Evolutionary conservation across 2,329 filamentous ascomycete species (phyloP), one percentile per base, ranked within the genome.

Genomic region (Trichoderma gracile): DNA sequence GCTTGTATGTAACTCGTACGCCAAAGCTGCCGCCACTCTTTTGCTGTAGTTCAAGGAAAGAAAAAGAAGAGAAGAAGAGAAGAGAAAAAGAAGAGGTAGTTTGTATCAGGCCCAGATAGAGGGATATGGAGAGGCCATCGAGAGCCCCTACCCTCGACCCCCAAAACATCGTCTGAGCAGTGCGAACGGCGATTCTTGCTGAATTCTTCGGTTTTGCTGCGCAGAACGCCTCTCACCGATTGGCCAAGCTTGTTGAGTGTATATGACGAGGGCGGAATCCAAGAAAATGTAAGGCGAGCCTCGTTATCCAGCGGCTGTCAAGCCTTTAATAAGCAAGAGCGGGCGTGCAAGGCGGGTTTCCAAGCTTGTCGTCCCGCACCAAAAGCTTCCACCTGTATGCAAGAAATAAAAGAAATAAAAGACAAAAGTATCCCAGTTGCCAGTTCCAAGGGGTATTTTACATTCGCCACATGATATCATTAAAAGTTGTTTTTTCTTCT

Each of bases 161-260:
- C 63, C 54, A 38, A 38, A 2, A 38, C 12, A 27, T 25, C 46
- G 27, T 60, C 50, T 47, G 25, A 40, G 40, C 23, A 27, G 54
- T 25, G 52, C 17, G n/a, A 57, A 66, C 55, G 65, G 61, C 50
- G 38, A 23, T 53, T 46, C 58, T 46, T 52, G 45, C n/a, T 45
- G 47, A 12, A 9, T 50, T 45, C 38, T 46, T 38, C 15, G n/a
- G n/a, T 57, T 59, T 66, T 71, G 66, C 72, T 65, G 49, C 47
- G 52, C 64, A 65, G 38, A 49, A 33, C n/a, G 40, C 63, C 57
- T 59, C 52, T 71, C 65, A 71, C 72, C 72, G 68, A 75, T 74
- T 73, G 71, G 73, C 73, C 64, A 68, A 74, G 73, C 74, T 75
- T 67, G 67, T 30, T 62, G 65, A 56, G 68, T 73, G 70, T 71